These are phyloP conservation scores for Thielaviopsis populi DNA, from an alignment of 2,329 filamentous ascomycete species.

Conservation along the genomic window DNA sequence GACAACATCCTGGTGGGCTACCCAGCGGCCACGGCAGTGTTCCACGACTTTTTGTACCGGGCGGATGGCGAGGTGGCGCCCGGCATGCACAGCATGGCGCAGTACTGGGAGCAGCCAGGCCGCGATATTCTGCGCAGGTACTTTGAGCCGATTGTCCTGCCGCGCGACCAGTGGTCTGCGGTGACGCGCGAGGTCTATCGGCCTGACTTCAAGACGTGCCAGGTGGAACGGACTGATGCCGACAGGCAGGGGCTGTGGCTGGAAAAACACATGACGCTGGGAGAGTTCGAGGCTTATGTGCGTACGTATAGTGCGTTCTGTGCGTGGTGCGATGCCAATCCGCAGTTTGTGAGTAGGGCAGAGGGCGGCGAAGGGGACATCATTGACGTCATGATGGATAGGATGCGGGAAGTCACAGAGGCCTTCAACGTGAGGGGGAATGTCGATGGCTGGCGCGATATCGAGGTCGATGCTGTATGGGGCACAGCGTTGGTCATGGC, in stretches of 20 bases:
- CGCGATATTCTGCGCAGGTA: constrained; percentile 38
- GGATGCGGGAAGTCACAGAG: constrained; percentile 38
- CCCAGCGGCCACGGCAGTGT: constrained; percentile 35
- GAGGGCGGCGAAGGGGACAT: constrained; percentile 46
- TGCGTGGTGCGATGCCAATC: constrained; percentile 43
- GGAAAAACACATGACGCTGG: constrained; percentile 38
- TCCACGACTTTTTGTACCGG: constrained; percentile 40
- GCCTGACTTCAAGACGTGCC: constrained; percentile 29
- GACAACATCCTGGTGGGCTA: constrained; percentile 44
- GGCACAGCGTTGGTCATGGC: constrained; percentile 45
- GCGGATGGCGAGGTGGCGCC: constrained; percentile 28
- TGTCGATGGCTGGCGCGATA: constrained; percentile 32
- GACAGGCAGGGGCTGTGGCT: constrained; percentile 31
- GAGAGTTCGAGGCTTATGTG: constrained; percentile 44
- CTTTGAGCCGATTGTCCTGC: constrained; percentile 37
- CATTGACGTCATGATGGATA: constrained; percentile 46
- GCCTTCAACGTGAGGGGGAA: constrained; percentile 35
- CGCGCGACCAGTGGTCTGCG: constrained; percentile 35
- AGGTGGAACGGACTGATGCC: constrained; percentile 22
- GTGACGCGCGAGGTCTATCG: constrained; percentile 42
- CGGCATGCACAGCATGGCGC: constrained; percentile 36
- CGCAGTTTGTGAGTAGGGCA: constrained; percentile 32
- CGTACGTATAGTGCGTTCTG: constrained; percentile 46
- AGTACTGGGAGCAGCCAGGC: constrained; percentile 48
- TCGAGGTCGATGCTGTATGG: constrained; percentile 44